Evolutionary conservation across 2,329 filamentous ascomycete genomes (phyloP).

Genomic region (Apiospora hydei): DNA sequence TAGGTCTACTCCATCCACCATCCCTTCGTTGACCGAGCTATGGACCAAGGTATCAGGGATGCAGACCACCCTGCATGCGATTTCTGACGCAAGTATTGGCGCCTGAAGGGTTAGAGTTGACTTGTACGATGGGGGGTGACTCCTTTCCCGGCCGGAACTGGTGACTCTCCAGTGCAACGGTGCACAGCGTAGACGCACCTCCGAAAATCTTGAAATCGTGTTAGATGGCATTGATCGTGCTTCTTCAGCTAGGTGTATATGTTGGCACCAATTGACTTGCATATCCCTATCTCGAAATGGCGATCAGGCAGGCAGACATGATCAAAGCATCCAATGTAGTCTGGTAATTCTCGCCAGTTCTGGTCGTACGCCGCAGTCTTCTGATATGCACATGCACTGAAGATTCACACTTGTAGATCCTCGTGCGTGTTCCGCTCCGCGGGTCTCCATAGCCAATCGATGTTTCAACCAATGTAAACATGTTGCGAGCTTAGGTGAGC

Average conservation of each 20-base stretch:
- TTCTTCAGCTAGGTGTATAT: background rate
- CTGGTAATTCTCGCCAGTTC: background rate
- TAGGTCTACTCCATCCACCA: background rate
- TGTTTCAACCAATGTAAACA: background rate
- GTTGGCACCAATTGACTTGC: conserved; percentile 12
- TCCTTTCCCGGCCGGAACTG: background rate
- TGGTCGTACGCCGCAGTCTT: background rate
- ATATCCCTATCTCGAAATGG: background rate
- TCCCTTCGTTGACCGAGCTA: background rate
- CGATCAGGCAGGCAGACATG: conserved; percentile 11
- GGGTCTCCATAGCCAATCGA: background rate
- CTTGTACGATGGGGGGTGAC: conserved; percentile 1
- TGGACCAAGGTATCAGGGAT: conserved; percentile 10
- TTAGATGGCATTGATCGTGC: conserved; percentile 2
- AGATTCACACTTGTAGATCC: background rate
- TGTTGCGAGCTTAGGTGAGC: conserved; percentile 12
- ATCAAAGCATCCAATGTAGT: background rate
- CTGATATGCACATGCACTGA: background rate
- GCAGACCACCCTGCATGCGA: background rate
- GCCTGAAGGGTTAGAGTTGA: background rate
- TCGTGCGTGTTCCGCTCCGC: conserved; percentile 1
- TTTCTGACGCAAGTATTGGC: background rate
- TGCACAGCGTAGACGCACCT: conserved; percentile 5
- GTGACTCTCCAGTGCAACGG: conserved; percentile 13
- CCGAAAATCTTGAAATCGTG: background rate